A percentile compares a stretch with the other conserved stretches of the same genome.
phyloP scores from a whole-genome alignment of 2,329 filamentous ascomycete genomes.

The Curvularia sp. region DNA sequence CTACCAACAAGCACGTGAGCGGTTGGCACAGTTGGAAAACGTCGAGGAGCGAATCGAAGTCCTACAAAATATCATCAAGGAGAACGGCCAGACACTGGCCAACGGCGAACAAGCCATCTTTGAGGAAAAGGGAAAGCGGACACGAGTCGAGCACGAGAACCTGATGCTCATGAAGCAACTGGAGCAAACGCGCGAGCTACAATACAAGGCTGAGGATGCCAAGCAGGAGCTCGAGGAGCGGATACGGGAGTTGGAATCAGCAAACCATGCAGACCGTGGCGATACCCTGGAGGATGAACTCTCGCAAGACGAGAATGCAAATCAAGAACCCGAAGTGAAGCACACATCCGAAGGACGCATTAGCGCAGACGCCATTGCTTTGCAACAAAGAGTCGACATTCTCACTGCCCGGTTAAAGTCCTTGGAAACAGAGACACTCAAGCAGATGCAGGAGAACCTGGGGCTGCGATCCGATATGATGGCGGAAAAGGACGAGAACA shows the following conservation, averaged over 20 bases:
- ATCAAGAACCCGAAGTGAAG: slow-evolving; percentile 33
- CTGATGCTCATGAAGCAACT: slow-evolving; percentile 56
- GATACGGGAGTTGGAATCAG: slow-evolving; percentile 52
- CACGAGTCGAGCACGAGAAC: slow-evolving; percentile 57
- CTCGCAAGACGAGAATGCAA: slow-evolving; percentile 39
- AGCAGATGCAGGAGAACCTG: slow-evolving; percentile 52
- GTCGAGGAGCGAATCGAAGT: slow-evolving; percentile 54
- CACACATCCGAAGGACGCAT: slow-evolving; percentile 31
- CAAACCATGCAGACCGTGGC: slow-evolving; percentile 35
- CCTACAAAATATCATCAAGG: slow-evolving; percentile 59
- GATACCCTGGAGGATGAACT: slow-evolving; percentile 53
- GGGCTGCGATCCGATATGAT: slow-evolving; percentile 49
- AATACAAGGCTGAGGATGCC: slow-evolving; percentile 56
- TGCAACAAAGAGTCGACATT: slow-evolving; percentile 52
- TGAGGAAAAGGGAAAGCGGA: slow-evolving; percentile 57
- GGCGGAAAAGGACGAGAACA: slow-evolving; percentile 45
- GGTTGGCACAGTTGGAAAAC: slow-evolving; percentile 54
- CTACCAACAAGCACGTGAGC: slow-evolving; percentile 53
- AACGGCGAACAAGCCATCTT: slow-evolving; percentile 61
- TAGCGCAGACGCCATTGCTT: slow-evolving; percentile 45
- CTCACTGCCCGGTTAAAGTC: slow-evolving; percentile 46
- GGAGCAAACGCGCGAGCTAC: slow-evolving; percentile 56
- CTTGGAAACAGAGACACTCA: slow-evolving; percentile 51
- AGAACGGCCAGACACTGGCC: slow-evolving; percentile 58
- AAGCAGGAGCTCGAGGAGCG: slow-evolving; percentile 56